These are phyloP conservation scores for Filosporella fistucella DNA, from an alignment of 495 filamentous ascomycete genomes.

Conservation along the genomic window DNA sequence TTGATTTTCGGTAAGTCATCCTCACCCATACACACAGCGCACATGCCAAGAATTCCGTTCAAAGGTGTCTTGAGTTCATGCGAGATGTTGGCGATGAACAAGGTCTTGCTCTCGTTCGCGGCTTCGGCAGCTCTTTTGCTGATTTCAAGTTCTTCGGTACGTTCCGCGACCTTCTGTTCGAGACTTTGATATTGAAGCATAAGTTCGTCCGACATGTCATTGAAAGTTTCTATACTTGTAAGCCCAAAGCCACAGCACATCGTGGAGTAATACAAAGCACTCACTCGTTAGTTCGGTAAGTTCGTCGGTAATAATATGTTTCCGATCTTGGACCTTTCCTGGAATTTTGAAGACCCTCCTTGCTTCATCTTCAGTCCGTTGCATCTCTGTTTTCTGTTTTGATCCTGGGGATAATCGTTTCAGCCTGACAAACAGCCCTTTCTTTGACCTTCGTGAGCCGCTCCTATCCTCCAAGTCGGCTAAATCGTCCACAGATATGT, in stretches of 20 bases:
- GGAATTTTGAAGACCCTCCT: constrained; percentile 74
- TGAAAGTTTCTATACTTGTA: constrained; percentile 56
- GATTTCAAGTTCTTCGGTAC: constrained; percentile 78
- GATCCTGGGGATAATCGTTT: constrained; percentile 27
- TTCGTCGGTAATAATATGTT: constrained; percentile 77
- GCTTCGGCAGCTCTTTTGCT: constrained; percentile 89
- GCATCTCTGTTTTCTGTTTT: constrained; percentile 25
- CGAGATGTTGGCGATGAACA: constrained; percentile 95
- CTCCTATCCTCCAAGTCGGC: constrained; percentile 8
- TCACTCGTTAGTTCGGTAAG: constrained; percentile 71
- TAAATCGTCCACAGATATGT: constrained; percentile 25
- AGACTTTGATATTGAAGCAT: constrained; percentile 78
- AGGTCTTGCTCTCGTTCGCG: constrained; percentile 89
- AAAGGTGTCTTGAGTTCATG: constrained; percentile 91
- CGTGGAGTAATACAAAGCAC: not conserved
- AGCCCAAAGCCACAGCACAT: not conserved
- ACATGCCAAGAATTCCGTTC: constrained; percentile 93
- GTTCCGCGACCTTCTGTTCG: constrained; percentile 77
- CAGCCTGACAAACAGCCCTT: constrained; percentile 32
- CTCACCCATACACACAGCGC: constrained; percentile 78
- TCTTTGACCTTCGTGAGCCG: constrained; percentile 21
- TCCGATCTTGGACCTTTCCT: constrained; percentile 69
- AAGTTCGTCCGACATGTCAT: constrained; percentile 90
- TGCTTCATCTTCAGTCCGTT: constrained; percentile 38
- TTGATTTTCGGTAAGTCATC: constrained; percentile 72